Evolutionary conservation across 257 asterid genomes (phyloP), one percentile per base, ranked within the genome.

Genomic region (Plantago elongata): DNA sequence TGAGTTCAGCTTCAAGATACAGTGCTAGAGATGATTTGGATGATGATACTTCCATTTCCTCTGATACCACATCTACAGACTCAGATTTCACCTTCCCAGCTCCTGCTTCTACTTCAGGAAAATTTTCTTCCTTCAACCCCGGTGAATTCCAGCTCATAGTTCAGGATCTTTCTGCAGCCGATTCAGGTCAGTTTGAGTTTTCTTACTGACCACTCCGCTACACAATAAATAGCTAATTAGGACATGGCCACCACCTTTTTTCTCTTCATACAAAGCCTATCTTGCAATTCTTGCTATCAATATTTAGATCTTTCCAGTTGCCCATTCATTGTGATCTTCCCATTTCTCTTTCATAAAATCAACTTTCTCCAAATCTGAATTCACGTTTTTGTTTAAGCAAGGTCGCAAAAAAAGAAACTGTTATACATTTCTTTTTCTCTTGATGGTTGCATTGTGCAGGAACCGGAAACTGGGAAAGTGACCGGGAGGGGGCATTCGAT

Each of bases 11-110:
- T 70, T 80, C 87, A 34, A 81, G 80, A 72, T 65, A 79, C 61
- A 62, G 69, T 74, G 85, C 80, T 69, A 80, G 89, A 76, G 91
- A 78, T 63, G 71, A 78, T 69, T 67, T 22, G 42, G 64, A 45
- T 22, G 64, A 60, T 17, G 64, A 60, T 59, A 22, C 49, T 45
- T 79, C 90, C 64, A 75, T 83, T 72, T 83, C 98, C 63, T 85
- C 96, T 9, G 95, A 84, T 62, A 78, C 92, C 58, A 72, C 88
- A 50, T 88, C 95, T 54, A 78, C 88, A 45, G 91, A 92, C 64
- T 84, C 95, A 51, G 97, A 86, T 78, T 89, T 89, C 86, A 89
- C 94, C 60, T 92, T 86, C 66, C 95, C 96, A 7, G 96, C 94
- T 66, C 91, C 97, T 57, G 81, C 89, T 67, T 82, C 97, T 34